Evolutionary conservation across 768 basidiomycete genomes (phyloP).

Genomic region (Suillus clintonianus): DNA sequence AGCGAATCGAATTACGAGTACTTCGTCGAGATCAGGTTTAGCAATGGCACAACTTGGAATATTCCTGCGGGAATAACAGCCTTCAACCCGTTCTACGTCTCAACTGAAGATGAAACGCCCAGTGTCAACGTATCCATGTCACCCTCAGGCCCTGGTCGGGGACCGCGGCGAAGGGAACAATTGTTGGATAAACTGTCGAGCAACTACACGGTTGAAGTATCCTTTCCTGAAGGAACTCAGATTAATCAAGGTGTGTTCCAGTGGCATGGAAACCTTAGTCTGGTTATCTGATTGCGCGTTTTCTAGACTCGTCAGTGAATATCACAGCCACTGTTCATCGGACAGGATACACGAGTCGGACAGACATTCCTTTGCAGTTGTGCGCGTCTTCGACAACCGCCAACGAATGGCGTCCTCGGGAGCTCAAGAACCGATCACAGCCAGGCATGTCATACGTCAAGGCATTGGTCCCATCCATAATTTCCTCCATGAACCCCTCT

Average conservation of each 20-base stretch:
- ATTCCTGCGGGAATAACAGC: constrained; percentile 1
- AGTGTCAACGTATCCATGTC: background rate
- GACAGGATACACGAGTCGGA: constrained; percentile 3
- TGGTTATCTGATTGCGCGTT: background rate
- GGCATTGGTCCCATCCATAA: too few relatives aligned
- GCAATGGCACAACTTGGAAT: too few relatives aligned
- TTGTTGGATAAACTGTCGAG: constrained; percentile 3
- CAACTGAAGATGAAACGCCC: background rate
- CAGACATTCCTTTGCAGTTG: background rate
- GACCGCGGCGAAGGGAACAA: background rate
- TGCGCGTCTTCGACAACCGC: background rate
- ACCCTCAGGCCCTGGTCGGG: background rate
- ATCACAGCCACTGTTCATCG: background rate
- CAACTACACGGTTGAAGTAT: background rate
- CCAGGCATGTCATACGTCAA: too few relatives aligned
- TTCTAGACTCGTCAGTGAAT: constrained; percentile 4
- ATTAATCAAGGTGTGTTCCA: background rate
- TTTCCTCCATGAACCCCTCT: too few relatives aligned
- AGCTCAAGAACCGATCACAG: too few relatives aligned
- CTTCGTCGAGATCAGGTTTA: background rate
- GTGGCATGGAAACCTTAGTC: background rate
- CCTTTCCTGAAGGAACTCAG: constrained; percentile 9
- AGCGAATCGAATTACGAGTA: too few relatives aligned
- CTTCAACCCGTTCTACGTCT: constrained; percentile 13
- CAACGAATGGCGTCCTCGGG: constrained; percentile 8